Conservation (phyloP, 495 filamentous ascomycete species). For the Podospora anserina region DNA sequence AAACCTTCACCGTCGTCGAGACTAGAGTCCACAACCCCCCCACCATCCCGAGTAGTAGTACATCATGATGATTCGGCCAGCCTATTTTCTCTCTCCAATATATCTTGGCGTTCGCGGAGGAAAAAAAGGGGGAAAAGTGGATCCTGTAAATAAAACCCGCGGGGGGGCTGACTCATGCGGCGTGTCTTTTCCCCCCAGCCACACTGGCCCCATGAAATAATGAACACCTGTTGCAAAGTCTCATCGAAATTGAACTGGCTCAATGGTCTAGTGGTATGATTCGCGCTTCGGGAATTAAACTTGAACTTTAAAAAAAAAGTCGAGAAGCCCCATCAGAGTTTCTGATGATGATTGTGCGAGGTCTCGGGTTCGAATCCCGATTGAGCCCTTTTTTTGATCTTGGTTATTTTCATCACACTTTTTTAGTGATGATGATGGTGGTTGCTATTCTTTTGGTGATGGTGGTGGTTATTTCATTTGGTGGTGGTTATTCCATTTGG, state of each 20-base stretch:
- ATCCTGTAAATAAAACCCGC: background rate
- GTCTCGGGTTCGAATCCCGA: slow-evolving; percentile 5
- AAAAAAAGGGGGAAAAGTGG: background rate
- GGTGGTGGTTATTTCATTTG: no score
- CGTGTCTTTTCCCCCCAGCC: background rate
- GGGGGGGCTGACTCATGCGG: background rate
- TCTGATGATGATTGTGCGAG: background rate
- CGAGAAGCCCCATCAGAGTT: background rate
- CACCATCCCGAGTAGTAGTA: no score
- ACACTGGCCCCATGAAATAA: background rate
- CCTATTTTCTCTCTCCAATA: background rate
- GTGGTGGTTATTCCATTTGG: no score
- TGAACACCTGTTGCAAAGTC: background rate
- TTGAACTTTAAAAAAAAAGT: background rate
- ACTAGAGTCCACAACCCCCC: background rate
- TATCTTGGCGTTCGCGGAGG: background rate
- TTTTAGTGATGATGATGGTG: no score
- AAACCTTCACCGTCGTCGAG: slow-evolving; percentile 1
- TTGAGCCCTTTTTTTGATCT: background rate
- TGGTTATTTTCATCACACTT: no score
- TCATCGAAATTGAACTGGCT: background rate
- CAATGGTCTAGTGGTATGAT: slow-evolving; percentile 6
- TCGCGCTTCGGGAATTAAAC: background rate
- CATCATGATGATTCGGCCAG: no score
- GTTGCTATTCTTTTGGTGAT: no score